Evolutionary conservation across 1,284 basidiomycete genomes (phyloP).

Genomic region (Trametes polyzona): DNA sequence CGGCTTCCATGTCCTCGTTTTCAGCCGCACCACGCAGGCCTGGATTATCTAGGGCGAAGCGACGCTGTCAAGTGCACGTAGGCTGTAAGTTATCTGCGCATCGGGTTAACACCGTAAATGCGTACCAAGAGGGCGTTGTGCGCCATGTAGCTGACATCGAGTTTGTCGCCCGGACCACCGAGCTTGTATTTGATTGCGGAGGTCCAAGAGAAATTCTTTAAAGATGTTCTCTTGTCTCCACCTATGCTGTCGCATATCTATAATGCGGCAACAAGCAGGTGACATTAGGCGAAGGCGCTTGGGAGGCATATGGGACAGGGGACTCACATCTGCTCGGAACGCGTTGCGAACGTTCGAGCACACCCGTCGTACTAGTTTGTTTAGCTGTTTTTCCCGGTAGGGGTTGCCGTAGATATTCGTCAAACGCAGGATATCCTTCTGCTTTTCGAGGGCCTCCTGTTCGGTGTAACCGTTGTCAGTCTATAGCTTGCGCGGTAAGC

Average conservation of each 20-base stretch:
- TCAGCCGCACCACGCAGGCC: too few relatives aligned
- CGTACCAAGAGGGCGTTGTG: constrained; percentile 4
- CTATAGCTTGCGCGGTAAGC: neutral
- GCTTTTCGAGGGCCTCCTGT: neutral
- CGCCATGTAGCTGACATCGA: neutral
- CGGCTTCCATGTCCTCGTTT: too few relatives aligned
- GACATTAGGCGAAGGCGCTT: neutral
- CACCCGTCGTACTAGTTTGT: neutral
- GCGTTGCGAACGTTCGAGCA: constrained; percentile 2
- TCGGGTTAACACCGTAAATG: neutral
- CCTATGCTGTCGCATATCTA: neutral
- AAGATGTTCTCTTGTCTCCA: neutral
- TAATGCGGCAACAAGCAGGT: neutral
- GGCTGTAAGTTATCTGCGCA: neutral
- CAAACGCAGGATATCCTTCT: neutral
- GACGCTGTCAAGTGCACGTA: neutral
- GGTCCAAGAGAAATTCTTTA: neutral
- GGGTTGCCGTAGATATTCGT: constrained; percentile 1
- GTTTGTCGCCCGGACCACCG: constrained; percentile 1
- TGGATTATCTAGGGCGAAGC: constrained; percentile 8
- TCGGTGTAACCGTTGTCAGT: neutral
- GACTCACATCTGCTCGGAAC: constrained; percentile 4
- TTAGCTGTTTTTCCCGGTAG: neutral
- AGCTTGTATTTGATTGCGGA: constrained; percentile 1
- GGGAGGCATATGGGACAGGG: neutral